Percentiles rank a stretch among this genome's conserved stretches.
Evolutionary conservation across 306 rosid species (phyloP).

Genomic region (Oxytropis ochrocephala): DNA sequence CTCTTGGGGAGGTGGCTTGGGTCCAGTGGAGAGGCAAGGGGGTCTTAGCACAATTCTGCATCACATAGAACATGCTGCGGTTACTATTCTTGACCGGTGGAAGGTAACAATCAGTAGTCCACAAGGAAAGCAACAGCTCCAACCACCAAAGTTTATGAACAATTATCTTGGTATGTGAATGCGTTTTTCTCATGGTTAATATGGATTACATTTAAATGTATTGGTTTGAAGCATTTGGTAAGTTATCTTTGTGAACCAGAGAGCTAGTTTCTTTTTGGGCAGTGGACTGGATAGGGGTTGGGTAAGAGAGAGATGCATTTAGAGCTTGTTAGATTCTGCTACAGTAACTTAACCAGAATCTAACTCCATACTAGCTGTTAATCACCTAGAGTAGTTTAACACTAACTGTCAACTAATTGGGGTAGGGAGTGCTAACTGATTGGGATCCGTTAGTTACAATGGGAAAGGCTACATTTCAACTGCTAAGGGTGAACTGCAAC

Average conservation of each 20-base stretch:
- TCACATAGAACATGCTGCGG: conserved; percentile 91
- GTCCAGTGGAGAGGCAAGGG: conserved; percentile 96
- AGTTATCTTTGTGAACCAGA: neutral
- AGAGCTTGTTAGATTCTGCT: too few species aligned
- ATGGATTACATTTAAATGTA: conserved; percentile 1
- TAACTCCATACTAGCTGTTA: too few species aligned
- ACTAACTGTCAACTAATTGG: too few species aligned
- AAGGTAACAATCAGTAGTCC: conserved; percentile 58
- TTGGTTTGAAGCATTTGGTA: conserved; percentile 8
- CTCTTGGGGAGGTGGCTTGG: conserved; percentile 98
- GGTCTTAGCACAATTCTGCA: conserved; percentile 91
- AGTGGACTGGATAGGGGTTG: conserved; percentile 13
- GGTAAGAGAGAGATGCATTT: conserved; percentile 3
- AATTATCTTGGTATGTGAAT: conserved; percentile 84
- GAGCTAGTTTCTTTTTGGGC: neutral
- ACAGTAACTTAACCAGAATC: too few species aligned
- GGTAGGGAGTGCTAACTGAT: too few species aligned
- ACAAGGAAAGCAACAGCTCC: conserved; percentile 70
- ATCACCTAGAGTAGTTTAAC: too few species aligned
- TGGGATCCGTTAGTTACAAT: too few species aligned
- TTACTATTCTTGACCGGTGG: conserved; percentile 98
- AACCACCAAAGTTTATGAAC: conserved; percentile 72
- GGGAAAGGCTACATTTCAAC: too few species aligned
- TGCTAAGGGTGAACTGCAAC: too few species aligned
- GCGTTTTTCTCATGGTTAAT: neutral